These are phyloP conservation scores for Trichoderma harzianum DNA, from an alignment of 2,329 filamentous ascomycete genomes.

Conservation along the genomic window DNA sequence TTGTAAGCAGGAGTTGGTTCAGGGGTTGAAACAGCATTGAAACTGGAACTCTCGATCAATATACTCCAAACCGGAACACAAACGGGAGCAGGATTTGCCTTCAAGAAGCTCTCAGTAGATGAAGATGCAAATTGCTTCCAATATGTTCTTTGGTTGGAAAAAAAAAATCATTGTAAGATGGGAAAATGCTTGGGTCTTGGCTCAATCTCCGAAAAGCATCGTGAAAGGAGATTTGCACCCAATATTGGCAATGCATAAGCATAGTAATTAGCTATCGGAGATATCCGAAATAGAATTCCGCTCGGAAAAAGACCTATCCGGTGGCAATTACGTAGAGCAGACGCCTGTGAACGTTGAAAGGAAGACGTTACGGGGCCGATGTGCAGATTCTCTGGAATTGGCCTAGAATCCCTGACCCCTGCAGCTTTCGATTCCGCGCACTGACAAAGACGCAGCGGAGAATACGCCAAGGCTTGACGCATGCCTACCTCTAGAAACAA, in stretches of 20 bases:
- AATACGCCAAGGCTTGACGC: neutral
- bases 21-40: constrained; percentile 7
- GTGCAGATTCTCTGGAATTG: neutral
- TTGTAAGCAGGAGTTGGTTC: constrained; percentile 7
- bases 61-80: neutral
- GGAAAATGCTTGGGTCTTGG: neutral
- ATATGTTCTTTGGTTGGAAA: neutral
- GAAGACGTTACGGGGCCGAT: neutral
- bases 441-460: neutral
- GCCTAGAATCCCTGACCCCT: neutral
- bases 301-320: neutral
- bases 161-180: neutral
- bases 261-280: constrained; percentile 8
- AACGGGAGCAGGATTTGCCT: neutral
- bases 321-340: neutral
- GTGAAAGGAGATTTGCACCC: neutral
- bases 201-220: neutral
- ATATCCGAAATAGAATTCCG: constrained; percentile 2
- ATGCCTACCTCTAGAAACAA: neutral
- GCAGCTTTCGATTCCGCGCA: neutral
- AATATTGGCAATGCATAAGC: neutral
- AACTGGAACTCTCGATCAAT: neutral
- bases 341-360: neutral
- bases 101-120: neutral
- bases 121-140: neutral